Base-by-base conservation (phyloP, 2,329 filamentous ascomycete species). In the Phaeosphaeria sp. region DNA sequence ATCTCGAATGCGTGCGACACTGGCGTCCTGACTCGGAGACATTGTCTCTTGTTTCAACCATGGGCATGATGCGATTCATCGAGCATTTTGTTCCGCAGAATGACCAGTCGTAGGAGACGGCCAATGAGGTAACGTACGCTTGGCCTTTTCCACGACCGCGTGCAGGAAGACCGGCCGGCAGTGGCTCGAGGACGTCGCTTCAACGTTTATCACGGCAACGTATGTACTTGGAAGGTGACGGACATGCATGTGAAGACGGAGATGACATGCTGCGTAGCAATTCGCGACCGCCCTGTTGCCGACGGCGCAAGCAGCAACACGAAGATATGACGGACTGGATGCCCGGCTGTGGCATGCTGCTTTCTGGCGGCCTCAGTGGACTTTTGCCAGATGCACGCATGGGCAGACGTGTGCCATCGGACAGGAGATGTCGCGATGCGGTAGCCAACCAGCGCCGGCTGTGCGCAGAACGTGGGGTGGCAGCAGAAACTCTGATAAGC, bases 401-500 rank as follows among this genome's bases (percentile, higher is more conserved):
- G 33, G 43, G 54, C 33, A 42, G 47, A 51, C 48, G 17, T 52
- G 49, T 60, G 48, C 61, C 60, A 40, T 58, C 53, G 53, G 56
- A 45, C 55, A 58, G 30, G 30, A 36, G 30, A 13, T 36, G 57
- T 54, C 51, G 60, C 52, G 52, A 49, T 39, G 36, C 33, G 45
- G 42, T 24, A 47, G 40, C 67, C 63, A 70, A 69, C 66, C 54
- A 67, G 44, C 47, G 53, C 47, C 24, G 46, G 44, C 44, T 36
- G 45, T 18, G 40, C 46, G 27, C 30, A 53, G 46, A 33, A 60
- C 67, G 67, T 70, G 67, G 67, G 66, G 66, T 65, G 5, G 56
- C 53, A 57, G 64, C 64, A 57, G 51, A 54, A 58, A 49, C 50
- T 50, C 18, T 63, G 67, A 70, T 70, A 70, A 70, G 67, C 55